phyloP scores from a whole-genome alignment of 805 yeast species.

The Yarrowia porcina region DNA sequence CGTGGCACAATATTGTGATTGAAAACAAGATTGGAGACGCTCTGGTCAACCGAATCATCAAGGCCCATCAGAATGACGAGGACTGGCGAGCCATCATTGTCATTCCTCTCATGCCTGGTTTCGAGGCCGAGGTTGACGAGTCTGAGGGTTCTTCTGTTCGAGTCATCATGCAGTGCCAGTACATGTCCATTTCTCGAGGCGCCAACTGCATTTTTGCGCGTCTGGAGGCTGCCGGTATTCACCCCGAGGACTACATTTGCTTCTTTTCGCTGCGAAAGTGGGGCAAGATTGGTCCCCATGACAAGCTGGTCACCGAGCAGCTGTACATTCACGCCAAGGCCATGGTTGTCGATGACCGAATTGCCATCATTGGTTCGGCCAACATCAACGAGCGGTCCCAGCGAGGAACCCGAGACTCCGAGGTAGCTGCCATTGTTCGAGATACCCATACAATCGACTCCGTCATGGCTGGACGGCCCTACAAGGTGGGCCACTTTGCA shows the following conservation, averaged over 20 bases:
- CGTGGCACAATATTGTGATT: conserved; percentile 67
- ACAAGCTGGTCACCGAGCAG: conserved; percentile 80
- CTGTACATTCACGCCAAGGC: conserved; percentile 90
- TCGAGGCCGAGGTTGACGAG: conserved; percentile 79
- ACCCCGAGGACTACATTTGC: conserved; percentile 87
- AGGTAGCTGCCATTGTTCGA: conserved; percentile 82
- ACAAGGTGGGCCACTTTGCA: conserved; percentile 80
- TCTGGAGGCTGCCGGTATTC: conserved; percentile 69
- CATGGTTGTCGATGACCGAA: conserved; percentile 87
- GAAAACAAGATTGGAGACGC: conserved; percentile 95
- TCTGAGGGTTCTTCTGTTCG: conserved; percentile 95
- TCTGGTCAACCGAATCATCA: conserved; percentile 87
- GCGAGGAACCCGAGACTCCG: conserved; percentile 92
- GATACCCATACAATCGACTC: conserved; percentile 64
- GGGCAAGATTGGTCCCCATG: conserved; percentile 82
- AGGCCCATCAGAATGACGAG: conserved; percentile 74
- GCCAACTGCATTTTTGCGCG: conserved; percentile 81
- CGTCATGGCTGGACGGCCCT: conserved; percentile 77
- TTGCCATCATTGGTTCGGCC: conserved; percentile 95
- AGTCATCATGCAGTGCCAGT: conserved; percentile 95
- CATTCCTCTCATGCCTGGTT: conserved; percentile 97
- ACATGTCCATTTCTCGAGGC: conserved; percentile 88
- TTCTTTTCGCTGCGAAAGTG: conserved; percentile 91
- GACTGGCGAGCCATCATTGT: conserved; percentile 88
- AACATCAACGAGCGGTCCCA: conserved; percentile 95